Evolutionary conservation across 257 asterid genomes (phyloP).

Genomic region (Solanum etuberosum): DNA sequence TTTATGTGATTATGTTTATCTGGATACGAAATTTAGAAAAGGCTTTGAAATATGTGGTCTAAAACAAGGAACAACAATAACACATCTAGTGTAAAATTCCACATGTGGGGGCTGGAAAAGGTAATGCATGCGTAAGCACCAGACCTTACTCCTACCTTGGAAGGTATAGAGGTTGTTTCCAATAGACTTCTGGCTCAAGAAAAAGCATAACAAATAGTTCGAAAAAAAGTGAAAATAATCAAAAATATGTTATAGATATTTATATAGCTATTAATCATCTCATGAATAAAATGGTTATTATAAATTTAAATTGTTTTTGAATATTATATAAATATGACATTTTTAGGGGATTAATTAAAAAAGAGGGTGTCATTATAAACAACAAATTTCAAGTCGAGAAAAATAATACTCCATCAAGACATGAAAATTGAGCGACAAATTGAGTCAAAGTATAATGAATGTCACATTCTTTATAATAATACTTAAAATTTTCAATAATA

Average conservation of each 20-base stretch:
- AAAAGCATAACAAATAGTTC: neutral
- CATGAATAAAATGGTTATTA: neutral
- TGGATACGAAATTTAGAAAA: no score
- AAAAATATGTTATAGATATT: neutral
- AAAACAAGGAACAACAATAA: neutral
- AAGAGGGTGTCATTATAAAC: neutral
- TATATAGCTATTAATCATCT: neutral
- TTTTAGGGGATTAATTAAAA: neutral
- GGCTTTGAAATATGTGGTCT: neutral
- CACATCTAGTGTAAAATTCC: neutral
- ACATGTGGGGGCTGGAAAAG: rapidly evolving
- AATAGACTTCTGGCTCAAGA: rapidly evolving
- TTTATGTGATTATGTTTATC: neutral
- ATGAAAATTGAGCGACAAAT: neutral
- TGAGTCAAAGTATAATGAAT: neutral
- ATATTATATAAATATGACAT: neutral
- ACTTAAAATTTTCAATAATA: neutral
- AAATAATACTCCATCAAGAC: neutral
- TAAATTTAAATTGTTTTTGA: neutral
- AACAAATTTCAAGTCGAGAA: neutral
- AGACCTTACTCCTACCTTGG: neutral
- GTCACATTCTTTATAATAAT: neutral
- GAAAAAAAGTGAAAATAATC: neutral
- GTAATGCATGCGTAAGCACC: rapidly evolving
- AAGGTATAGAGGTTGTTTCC: rapidly evolving